These are phyloP conservation scores for Rhizodiscina lignyota DNA, from an alignment of 495 filamentous ascomycete species.

Conservation along the genomic window DNA sequence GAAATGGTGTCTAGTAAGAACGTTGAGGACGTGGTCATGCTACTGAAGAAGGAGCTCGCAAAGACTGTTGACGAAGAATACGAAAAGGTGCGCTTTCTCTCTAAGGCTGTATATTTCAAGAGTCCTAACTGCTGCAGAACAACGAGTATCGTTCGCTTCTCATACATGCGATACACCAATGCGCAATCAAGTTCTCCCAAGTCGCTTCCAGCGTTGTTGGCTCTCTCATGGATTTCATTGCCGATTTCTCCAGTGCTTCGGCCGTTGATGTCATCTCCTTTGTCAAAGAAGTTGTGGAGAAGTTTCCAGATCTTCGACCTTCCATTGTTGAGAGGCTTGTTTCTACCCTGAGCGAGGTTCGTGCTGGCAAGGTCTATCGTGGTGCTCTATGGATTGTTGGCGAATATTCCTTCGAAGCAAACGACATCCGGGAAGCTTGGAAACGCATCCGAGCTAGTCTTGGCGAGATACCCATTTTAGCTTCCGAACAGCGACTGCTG, in stretches of 20 bases:
- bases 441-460: slow-evolving; percentile 86
- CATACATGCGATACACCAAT: slow-evolving; percentile 94
- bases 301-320: slow-evolving; percentile 77
- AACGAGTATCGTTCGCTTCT: slow-evolving; percentile 89
- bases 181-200: slow-evolving; percentile 97
- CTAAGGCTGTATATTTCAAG: neutral
- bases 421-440: slow-evolving; percentile 93
- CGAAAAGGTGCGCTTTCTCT: slow-evolving; percentile 47
- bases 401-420: slow-evolving; percentile 87
- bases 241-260: slow-evolving; percentile 91
- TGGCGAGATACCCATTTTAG: slow-evolving; percentile 93
- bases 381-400: slow-evolving; percentile 96
- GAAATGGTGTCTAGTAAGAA: slow-evolving; percentile 99
- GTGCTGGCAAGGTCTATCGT: slow-evolving; percentile 93
- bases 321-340: slow-evolving; percentile 82
- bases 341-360: slow-evolving; percentile 79
- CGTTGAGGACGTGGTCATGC: slow-evolving; percentile 89
- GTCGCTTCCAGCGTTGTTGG: slow-evolving; percentile 94
- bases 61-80: slow-evolving; percentile 98
- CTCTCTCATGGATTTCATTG: slow-evolving; percentile 98
- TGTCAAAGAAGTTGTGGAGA: slow-evolving; percentile 97
- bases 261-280: slow-evolving; percentile 97
- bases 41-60: slow-evolving; percentile 91
- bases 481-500: slow-evolving; percentile 82
- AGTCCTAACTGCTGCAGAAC: slow-evolving; percentile 34